phyloP scores from a whole-genome alignment of 2,329 filamentous ascomycete genomes.

The Microsporum canis region DNA sequence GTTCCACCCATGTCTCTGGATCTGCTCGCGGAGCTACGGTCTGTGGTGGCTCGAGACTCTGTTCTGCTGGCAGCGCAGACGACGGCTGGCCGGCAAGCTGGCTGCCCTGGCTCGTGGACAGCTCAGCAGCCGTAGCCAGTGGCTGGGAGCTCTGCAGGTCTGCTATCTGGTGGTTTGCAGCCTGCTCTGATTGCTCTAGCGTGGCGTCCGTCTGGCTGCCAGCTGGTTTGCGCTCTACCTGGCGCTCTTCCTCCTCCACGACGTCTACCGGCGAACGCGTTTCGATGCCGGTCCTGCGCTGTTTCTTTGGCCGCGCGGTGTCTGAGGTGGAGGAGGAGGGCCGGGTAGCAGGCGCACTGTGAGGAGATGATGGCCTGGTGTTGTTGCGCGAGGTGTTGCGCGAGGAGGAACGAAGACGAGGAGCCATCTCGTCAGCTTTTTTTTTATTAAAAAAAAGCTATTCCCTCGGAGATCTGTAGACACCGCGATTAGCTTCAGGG shows the following conservation, averaged over 20 bases:
- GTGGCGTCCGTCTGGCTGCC: constrained; percentile 3
- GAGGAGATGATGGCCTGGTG: constrained; percentile 26
- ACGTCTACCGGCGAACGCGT: constrained; percentile 6
- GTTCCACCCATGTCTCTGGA: constrained; percentile 45
- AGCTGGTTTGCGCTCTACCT: constrained; percentile 10
- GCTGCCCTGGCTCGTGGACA: not conserved
- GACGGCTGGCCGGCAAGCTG: not conserved
- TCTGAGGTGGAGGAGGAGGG: constrained; percentile 21
- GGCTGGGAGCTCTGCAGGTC: not conserved
- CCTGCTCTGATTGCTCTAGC: constrained; percentile 3
- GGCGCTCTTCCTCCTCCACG: constrained; percentile 14
- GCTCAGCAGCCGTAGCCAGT: not conserved
- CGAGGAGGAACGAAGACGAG: constrained; percentile 26
- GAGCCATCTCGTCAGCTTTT: constrained; percentile 21
- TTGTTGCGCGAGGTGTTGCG: constrained; percentile 20
- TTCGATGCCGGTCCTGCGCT: constrained; percentile 21
- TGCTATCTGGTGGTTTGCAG: not conserved
- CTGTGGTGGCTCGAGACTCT: not conserved
- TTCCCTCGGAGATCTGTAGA: not conserved
- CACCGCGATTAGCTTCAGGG: constrained; percentile 9
- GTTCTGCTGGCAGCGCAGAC: not conserved
- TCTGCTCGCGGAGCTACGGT: constrained; percentile 9
- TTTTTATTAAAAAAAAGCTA: constrained; percentile 1
- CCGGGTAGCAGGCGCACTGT: constrained; percentile 15
- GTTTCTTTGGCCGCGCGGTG: constrained; percentile 23